Evolutionary conservation across 2,329 filamentous ascomycete genomes (phyloP).

Genomic region (Colletotrichum sp.): DNA sequence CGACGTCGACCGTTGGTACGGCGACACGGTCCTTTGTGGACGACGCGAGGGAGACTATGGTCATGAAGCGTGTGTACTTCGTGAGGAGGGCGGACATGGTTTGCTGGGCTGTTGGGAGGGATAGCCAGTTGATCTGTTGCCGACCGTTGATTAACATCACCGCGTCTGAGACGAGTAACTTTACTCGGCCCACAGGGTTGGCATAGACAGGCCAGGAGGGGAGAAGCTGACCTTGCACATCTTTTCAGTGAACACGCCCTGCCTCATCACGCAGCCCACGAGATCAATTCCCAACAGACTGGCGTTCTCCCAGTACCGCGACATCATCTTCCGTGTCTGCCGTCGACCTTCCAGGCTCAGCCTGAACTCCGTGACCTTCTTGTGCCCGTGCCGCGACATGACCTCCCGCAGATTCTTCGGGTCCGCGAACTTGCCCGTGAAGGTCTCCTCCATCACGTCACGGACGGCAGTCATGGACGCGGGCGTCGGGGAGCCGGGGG

Average conservation of each 20-base stretch:
- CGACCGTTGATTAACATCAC: not conserved
- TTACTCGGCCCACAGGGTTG: not conserved
- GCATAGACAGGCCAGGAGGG: accelerated
- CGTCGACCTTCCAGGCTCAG: conserved; percentile 29
- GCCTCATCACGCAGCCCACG: conserved; percentile 45
- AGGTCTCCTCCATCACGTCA: conserved; percentile 7
- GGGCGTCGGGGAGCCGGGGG: not conserved
- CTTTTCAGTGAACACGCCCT: conserved; percentile 43
- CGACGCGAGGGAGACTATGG: conserved; percentile 54
- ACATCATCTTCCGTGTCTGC: conserved; percentile 44
- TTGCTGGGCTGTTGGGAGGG: conserved; percentile 62
- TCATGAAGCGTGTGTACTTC: conserved; percentile 67
- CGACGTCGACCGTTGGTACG: conserved; percentile 73
- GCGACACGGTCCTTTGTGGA: conserved; percentile 39
- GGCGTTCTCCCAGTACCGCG: conserved; percentile 45
- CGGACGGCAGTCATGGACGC: conserved; percentile 7
- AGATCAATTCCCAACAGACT: conserved; percentile 43
- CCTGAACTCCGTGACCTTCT: not conserved
- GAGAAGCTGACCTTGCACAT: conserved; percentile 19
- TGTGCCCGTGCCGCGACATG: not conserved
- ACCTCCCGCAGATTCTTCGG: conserved; percentile 1
- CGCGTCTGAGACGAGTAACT: not conserved
- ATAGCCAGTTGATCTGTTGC: conserved; percentile 69
- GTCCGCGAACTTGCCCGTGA: conserved; percentile 19
- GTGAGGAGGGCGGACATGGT: conserved; percentile 65